These are phyloP conservation scores for Thalassiosira hispida DNA, from an alignment of 352 stramenopile genomes.

Conservation along the genomic window DNA sequence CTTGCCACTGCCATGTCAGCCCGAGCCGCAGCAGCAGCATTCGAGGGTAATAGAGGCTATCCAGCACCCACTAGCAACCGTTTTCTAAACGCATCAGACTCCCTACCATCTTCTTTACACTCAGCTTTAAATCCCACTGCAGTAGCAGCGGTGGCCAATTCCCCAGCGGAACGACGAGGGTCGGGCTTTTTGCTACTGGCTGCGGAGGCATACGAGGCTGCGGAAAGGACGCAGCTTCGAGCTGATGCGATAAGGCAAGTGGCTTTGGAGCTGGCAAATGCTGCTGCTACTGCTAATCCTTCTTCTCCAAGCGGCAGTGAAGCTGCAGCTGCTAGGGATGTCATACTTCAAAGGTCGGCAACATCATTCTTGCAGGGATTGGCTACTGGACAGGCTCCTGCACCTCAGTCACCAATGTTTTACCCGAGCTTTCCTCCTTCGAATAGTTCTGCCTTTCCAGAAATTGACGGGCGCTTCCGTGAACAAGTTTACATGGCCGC, in stretches of 20 bases:
- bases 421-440: background rate
- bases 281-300: background rate
- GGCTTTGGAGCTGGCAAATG: slow-evolving; percentile 31
- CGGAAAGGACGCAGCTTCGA: slow-evolving; percentile 34
- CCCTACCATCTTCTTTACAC: background rate
- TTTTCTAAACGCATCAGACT: background rate
- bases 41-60: no score
- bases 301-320: background rate
- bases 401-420: background rate
- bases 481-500: slow-evolving; percentile 39
- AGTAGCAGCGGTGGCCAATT: slow-evolving; percentile 1
- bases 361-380: background rate
- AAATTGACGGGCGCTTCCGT: slow-evolving; percentile 11
- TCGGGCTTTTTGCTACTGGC: slow-evolving; percentile 46
- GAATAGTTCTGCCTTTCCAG: background rate
- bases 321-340: background rate
- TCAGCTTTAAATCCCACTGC: background rate
- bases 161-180: slow-evolving; percentile 24
- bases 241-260: slow-evolving; percentile 42
- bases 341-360: background rate
- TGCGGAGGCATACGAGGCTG: slow-evolving; percentile 37
- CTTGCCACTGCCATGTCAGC: background rate
- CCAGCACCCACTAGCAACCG: no score
- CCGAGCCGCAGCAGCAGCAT: background rate
- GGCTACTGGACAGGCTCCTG: no score